phyloP scores from a whole-genome alignment of 306 rosid species.

The Arachis hypogaea region DNA sequence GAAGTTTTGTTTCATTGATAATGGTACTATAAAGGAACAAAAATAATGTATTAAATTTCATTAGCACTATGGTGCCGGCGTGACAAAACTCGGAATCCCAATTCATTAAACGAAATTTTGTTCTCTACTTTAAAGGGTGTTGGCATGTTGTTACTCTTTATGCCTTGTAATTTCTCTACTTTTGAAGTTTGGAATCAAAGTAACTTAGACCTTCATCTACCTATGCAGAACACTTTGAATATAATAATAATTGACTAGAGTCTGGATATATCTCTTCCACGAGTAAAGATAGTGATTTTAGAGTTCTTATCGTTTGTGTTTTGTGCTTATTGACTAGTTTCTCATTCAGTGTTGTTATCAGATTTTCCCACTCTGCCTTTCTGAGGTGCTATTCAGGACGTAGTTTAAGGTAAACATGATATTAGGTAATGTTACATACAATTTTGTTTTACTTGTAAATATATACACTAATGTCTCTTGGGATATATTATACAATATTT shows the following conservation, averaged over 20 bases:
- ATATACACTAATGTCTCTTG: too few species aligned
- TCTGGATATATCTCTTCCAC: conserved; percentile 26
- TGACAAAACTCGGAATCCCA: conserved; percentile 34
- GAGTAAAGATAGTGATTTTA: conserved; percentile 14
- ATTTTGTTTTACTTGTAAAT: too few species aligned
- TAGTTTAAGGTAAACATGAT: not conserved
- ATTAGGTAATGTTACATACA: too few species aligned
- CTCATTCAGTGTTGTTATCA: conserved; percentile 23
- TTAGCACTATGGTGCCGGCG: conserved; percentile 28
- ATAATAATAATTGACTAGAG: conserved; percentile 35
- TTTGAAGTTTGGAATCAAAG: conserved; percentile 27
- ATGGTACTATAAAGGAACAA: conserved; percentile 38
- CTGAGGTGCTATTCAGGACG: conserved; percentile 20
- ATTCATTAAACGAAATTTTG: conserved; percentile 20
- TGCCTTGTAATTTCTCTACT: conserved; percentile 32
- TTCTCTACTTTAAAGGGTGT: conserved; percentile 29
- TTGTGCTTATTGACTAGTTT: conserved; percentile 24
- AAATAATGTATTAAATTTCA: not conserved
- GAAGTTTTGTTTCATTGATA: conserved; percentile 31
- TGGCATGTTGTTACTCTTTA: conserved; percentile 27
- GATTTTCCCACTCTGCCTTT: conserved; percentile 19
- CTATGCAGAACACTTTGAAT: conserved; percentile 33
- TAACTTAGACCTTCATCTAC: not conserved
- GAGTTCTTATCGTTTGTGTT: conserved; percentile 14
- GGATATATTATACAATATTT: too few species aligned